Conservation (phyloP, 345 rosid genomes). For the Populus simonii region DNA sequence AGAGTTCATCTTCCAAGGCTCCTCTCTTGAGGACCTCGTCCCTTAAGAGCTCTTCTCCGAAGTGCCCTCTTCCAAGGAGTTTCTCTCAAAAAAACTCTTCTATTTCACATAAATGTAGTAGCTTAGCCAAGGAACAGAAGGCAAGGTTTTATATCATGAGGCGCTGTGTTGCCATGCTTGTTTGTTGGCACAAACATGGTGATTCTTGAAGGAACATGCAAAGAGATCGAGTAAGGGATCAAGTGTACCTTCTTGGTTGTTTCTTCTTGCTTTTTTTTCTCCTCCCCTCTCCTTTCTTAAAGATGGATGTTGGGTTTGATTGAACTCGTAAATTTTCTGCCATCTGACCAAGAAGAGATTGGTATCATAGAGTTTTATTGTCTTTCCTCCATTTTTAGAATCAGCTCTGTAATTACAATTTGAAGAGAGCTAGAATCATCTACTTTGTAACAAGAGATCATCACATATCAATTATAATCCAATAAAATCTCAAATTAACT, state of each 20-base stretch:
- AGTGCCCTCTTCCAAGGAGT: slow-evolving; percentile 45
- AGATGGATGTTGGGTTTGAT: slow-evolving; percentile 24
- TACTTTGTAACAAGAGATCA: slow-evolving; percentile 38
- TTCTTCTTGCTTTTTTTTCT: neutral
- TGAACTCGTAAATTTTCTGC: slow-evolving; percentile 19
- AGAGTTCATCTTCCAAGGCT: slow-evolving; percentile 58
- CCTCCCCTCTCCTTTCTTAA: neutral
- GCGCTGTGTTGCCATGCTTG: slow-evolving; percentile 98
- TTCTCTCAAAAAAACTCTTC: slow-evolving; percentile 55
- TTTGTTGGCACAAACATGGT: slow-evolving; percentile 94
- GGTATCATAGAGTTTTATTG: slow-evolving; percentile 2
- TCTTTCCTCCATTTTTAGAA: slow-evolving; percentile 10
- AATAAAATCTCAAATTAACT: neutral
- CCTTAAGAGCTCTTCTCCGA: slow-evolving; percentile 48
- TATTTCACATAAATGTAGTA: slow-evolving; percentile 67
- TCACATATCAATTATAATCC: slow-evolving; percentile 14
- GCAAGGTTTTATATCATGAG: slow-evolving; percentile 95
- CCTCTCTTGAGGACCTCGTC: slow-evolving; percentile 62
- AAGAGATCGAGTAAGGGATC: neutral
- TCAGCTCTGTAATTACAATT: slow-evolving; percentile 26
- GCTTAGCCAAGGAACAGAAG: slow-evolving; percentile 93
- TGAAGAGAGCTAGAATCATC: slow-evolving; percentile 34
- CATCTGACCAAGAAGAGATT: slow-evolving; percentile 19
- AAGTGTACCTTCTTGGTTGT: slow-evolving; percentile 2
- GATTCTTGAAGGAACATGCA: slow-evolving; percentile 47